A percentile compares a stretch with the other conserved stretches of the same genome.
Conservation (phyloP, 2,329 filamentous ascomycete genomes). For the Blastomyces emzantsi region DNA sequence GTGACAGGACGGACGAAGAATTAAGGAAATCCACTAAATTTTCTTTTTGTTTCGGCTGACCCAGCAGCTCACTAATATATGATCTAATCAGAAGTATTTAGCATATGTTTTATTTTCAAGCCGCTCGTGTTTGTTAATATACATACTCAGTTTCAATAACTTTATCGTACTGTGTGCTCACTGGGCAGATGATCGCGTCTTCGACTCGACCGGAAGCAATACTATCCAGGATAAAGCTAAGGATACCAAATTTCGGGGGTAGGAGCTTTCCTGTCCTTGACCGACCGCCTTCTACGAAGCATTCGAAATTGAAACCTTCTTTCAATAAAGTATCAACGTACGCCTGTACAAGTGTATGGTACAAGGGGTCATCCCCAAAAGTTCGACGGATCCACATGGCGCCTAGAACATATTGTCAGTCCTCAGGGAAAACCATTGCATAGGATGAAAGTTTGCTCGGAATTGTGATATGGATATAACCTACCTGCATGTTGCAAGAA, state of each 20-base stretch:
- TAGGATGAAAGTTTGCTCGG: not conserved
- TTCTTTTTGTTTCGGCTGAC: conserved; percentile 91
- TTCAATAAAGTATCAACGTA: conserved; percentile 91
- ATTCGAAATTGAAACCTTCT: conserved; percentile 89
- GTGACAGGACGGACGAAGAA: conserved; percentile 75
- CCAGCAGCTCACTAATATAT: conserved; percentile 88
- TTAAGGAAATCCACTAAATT: conserved; percentile 85
- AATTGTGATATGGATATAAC: conserved; percentile 14
- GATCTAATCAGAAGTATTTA: conserved; percentile 42
- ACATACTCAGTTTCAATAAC: conserved; percentile 82
- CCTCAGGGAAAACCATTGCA: not conserved
- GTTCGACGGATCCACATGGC: conserved; percentile 93
- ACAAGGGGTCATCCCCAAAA: conserved; percentile 86
- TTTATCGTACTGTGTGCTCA: conserved; percentile 97
- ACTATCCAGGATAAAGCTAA: conserved; percentile 85
- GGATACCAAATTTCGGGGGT: conserved; percentile 89
- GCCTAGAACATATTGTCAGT: conserved; percentile 35
- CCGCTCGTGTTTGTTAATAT: not conserved
- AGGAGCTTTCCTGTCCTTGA: conserved; percentile 90
- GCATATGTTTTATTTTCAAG: not conserved
- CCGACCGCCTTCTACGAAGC: conserved; percentile 91
- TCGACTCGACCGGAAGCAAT: conserved; percentile 78
- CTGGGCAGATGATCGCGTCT: conserved; percentile 88
- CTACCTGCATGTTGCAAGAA: conserved; percentile 85
- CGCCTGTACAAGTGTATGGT: conserved; percentile 84